Base-by-base conservation (phyloP, 331 rosid species). In the Prunus yedoensis region DNA sequence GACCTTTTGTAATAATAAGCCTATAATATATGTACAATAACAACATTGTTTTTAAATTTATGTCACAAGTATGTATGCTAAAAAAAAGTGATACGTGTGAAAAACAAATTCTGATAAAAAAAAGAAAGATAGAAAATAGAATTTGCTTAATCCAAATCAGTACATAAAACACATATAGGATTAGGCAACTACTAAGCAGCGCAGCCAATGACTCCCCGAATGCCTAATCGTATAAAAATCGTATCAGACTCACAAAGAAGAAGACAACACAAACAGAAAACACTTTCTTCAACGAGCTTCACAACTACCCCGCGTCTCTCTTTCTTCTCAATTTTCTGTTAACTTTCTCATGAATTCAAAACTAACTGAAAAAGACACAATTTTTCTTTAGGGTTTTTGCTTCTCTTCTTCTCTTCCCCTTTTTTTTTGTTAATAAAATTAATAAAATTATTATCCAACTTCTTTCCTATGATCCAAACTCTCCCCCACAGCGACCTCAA, bases 401-500 rank as follows among this genome's bases (percentile, higher is more conserved):
- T 62, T 38, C 60, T 28, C 28, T 41, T 27, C 0, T n/a, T 8
- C 4, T 21, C 3, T 46, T 11, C n/a, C 43, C 46, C 1, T 1
- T 32, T 52, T 5, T 11, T 41, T 6, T 8, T 61, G 7, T 14
- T 6, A 23, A 16, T 23, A 57, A 57, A 21, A 10, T 21, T 57
- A 3, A 1, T 38, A 38, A 38, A 38, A 38, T 21, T 14, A 7
- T 57, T 30, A 1, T 60, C 41, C 41, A 25, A 6, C 16, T 60
- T 23, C 12, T 27, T 45, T 23, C 59, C 56, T 38, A 35, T 54
- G 72, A 78, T 68, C 85, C 82, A 63, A 77, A 18, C 77, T 28
- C 47, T 8, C 58, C 52, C 4, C 30, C 30, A 15, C 4, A 75
- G n/a, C 72, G 14, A 63, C 71, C 23, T 16, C 18, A 4, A 49